Evolutionary conservation across 352 stramenopile genomes (phyloP).

Genomic region (Elongisporangium anandrum): DNA sequence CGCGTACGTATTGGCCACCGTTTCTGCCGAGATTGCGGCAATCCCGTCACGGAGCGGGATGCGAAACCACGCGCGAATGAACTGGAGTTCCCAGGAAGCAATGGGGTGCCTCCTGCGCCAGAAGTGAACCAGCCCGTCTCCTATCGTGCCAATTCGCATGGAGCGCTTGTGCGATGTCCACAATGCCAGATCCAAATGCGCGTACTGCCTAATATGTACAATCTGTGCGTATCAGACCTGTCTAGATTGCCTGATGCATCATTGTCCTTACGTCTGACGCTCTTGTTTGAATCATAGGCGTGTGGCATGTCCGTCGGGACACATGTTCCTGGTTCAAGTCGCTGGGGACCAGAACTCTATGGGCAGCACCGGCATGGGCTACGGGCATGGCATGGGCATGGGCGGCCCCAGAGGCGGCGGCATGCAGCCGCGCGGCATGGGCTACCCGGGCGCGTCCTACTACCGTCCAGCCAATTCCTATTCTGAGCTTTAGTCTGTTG

Average conservation of each 20-base stretch:
- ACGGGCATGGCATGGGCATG: constrained; percentile 14
- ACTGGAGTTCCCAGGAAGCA: constrained; percentile 1
- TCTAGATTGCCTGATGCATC: background rate
- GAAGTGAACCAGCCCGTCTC: constrained; percentile 49
- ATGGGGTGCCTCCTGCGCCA: background rate
- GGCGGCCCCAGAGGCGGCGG: constrained; percentile 9
- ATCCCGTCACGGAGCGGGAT: constrained; percentile 48
- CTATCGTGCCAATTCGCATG: constrained; percentile 75
- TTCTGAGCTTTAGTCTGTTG: constrained; percentile 28
- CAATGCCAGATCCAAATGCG: constrained; percentile 87
- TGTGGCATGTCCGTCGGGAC: constrained; percentile 73
- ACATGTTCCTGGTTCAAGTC: constrained; percentile 86
- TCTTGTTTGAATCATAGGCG: constrained; percentile 27
- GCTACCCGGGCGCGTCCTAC: constrained; percentile 47
- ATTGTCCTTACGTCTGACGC: constrained; percentile 3
- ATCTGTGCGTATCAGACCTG: constrained; percentile 56
- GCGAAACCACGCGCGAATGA: constrained; percentile 62
- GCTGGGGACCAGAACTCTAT: constrained; percentile 29
- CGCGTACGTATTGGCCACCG: constrained; percentile 73
- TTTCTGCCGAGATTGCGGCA: constrained; percentile 77
- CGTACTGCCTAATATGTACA: constrained; percentile 86
- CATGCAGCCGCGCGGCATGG: constrained; percentile 29
- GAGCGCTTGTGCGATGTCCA: constrained; percentile 78
- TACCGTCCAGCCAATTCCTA: constrained; percentile 47
- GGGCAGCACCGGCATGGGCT: constrained; percentile 17